Evolutionary conservation across 805 yeast genomes (phyloP), one percentile per base, ranked within the genome.

Genomic region (Candida yuanshanica): DNA sequence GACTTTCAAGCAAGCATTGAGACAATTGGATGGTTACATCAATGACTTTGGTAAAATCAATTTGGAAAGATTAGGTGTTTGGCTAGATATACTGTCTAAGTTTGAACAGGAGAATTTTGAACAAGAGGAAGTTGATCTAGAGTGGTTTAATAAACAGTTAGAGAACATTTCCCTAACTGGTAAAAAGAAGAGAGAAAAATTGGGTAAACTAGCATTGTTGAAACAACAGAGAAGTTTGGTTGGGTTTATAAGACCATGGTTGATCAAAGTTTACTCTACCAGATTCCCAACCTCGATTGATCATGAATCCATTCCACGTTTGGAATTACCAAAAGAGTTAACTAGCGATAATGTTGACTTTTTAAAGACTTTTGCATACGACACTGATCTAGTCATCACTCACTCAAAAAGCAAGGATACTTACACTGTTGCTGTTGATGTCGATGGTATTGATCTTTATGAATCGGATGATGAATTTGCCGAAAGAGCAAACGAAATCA

Each of bases 101-200:
- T 89, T 90, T 55, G 99, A 93, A 62, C 66, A 80, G 48, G 85
- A 83, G 60, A 82, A 84, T 58, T 93, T 91, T 55, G 98, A 93
- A 63, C 80, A 74, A 48, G 79, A 80, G 39, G 86, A 83, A 47
- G 69, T 87, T 41, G 96, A 90, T 60, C 79, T 86, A 25, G 93
- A 84, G 47, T 90, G 96, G 96, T 87, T 88, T 63, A 88, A 88
- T 63, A 75, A 82, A 54, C 85, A 85, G 55, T 72, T 91, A 46
- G 95, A 85, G 50, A 82, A 82, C 54, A 79, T 85, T 42, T 83
- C 91, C 6, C 65, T 81, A 35, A 70, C 78, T 38, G 93, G 91
- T 53, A 85, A 79, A 51, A 77, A 69, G 62, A 81, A 74, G 60
- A 75, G 88, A 62, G 74, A 72, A 43, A 74, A 77, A 52, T 68